phyloP scores from a whole-genome alignment of 2,329 filamentous ascomycete genomes.

The Penicillium psychrosexuale region DNA sequence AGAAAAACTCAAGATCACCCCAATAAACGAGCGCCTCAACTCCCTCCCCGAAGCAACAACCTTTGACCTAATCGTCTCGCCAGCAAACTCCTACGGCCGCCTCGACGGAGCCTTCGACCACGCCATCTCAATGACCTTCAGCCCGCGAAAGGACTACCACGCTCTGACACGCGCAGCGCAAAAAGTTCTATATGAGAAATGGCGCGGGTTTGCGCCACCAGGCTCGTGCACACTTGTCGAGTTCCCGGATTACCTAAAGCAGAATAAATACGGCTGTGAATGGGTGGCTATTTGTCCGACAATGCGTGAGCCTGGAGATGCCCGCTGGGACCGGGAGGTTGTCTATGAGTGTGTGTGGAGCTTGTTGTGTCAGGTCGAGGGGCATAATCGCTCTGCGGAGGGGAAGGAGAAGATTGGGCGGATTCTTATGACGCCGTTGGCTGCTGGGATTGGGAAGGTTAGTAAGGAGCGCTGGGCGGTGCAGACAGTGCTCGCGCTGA shows the following conservation, averaged over 20 bases:
- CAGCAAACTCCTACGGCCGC: constrained; percentile 54
- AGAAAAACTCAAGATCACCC: constrained; percentile 36
- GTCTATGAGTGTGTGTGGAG: constrained; percentile 56
- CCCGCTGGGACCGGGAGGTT: constrained; percentile 52
- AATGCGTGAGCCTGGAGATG: constrained; percentile 49
- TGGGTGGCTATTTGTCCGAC: constrained; percentile 54
- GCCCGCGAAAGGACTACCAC: constrained; percentile 42
- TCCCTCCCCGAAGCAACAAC: constrained; percentile 34
- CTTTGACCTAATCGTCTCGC: constrained; percentile 54
- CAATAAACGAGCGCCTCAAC: constrained; percentile 38
- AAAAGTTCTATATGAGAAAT: constrained; percentile 45
- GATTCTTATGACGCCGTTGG: constrained; percentile 54
- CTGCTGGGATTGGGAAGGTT: constrained; percentile 49
- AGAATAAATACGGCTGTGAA: constrained; percentile 43
- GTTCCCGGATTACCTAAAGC: constrained; percentile 42
- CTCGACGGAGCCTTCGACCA: constrained; percentile 57
- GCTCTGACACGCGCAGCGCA: constrained; percentile 50
- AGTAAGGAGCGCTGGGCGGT: constrained; percentile 50
- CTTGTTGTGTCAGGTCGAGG: constrained; percentile 49
- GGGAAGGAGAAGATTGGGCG: constrained; percentile 35
- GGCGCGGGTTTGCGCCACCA: constrained; percentile 51
- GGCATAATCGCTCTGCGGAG: constrained; percentile 40
- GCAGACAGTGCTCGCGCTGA: constrained; percentile 52
- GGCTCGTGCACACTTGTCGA: constrained; percentile 51
- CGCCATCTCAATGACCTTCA: constrained; percentile 51